A percentile compares a stretch with the other conserved stretches of the same genome.
Conservation (phyloP, 257 asterid genomes). For the Solanum rostratum region DNA sequence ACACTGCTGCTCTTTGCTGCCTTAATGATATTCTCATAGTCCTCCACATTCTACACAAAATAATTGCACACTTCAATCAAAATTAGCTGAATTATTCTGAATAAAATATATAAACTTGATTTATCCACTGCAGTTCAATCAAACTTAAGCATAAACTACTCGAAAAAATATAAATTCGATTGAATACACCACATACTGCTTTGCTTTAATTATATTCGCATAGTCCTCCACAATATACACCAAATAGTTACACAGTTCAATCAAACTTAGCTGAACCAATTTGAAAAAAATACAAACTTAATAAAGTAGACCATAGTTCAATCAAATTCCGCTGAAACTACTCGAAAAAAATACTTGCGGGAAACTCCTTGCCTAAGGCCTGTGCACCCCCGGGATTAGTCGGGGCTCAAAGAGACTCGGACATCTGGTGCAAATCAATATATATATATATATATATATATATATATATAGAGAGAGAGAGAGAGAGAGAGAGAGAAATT, state of each 20-base stretch:
- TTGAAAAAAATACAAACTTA: not conserved
- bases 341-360: too few species aligned
- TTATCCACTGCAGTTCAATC: not conserved
- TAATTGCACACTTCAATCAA: not conserved
- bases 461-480: too few species aligned
- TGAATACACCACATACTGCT: slow-evolving; percentile 21
- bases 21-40: slow-evolving; percentile 66
- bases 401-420: too few species aligned
- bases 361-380: too few species aligned
- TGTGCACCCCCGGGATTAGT: too few species aligned
- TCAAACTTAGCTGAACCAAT: not conserved
- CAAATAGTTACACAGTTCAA: not conserved
- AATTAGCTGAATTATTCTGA: not conserved
- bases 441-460: too few species aligned
- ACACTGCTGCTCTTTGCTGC: slow-evolving; percentile 64
- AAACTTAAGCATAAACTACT: not conserved
- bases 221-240: slow-evolving; percentile 55
- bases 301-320: not conserved
- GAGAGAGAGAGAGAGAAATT: too few species aligned
- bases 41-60: slow-evolving; percentile 41
- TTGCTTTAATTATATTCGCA: slow-evolving; percentile 58
- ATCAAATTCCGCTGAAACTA: not conserved
- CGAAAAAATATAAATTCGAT: not conserved
- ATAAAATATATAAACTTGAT: not conserved
- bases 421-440: too few species aligned